A percentile compares a stretch with the other conserved stretches of the same genome.
These are phyloP conservation scores for Vitis amurensis DNA, from an alignment of 164 flowering plant genomes.

Conservation along the genomic window DNA sequence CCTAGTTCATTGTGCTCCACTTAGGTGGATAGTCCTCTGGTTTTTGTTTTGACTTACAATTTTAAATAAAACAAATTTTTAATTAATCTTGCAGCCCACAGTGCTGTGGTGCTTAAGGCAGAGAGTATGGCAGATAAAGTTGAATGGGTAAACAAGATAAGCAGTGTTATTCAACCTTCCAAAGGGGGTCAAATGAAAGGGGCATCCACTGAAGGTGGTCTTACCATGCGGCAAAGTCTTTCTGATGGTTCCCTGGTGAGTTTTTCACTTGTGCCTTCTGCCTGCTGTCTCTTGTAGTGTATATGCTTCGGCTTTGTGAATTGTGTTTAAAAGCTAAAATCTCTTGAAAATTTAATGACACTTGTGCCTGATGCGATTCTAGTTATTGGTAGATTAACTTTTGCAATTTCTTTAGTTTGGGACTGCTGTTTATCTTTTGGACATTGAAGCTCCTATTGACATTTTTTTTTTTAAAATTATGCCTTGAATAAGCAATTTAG, in stretches of 20 bases:
- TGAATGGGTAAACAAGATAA: constrained; percentile 82
- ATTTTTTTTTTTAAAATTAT: not conserved
- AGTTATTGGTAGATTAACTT: no score
- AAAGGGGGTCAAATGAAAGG: constrained; percentile 61
- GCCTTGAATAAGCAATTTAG: no score
- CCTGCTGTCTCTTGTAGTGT: no score
- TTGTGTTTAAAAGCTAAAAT: no score
- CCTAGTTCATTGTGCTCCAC: no score
- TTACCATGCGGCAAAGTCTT: constrained; percentile 77
- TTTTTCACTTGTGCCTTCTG: constrained; percentile 3
- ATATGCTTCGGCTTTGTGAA: no score
- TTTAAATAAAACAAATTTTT: not conserved
- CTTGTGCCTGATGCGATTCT: no score
- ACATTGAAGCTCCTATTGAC: not conserved
- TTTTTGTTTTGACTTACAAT: not conserved
- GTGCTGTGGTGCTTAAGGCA: constrained; percentile 84
- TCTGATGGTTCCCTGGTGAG: constrained; percentile 97
- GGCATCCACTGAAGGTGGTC: constrained; percentile 43
- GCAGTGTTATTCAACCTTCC: constrained; percentile 55
- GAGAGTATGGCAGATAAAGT: constrained; percentile 78
- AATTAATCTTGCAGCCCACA: constrained; percentile 66
- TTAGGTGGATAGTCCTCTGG: no score
- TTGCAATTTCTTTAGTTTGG: no score
- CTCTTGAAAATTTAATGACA: no score
- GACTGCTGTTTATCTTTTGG: no score